Evolutionary conservation across 2,329 filamentous ascomycete genomes (phyloP), one percentile per base, ranked within the genome.

Genomic region (Septoria linicola): DNA sequence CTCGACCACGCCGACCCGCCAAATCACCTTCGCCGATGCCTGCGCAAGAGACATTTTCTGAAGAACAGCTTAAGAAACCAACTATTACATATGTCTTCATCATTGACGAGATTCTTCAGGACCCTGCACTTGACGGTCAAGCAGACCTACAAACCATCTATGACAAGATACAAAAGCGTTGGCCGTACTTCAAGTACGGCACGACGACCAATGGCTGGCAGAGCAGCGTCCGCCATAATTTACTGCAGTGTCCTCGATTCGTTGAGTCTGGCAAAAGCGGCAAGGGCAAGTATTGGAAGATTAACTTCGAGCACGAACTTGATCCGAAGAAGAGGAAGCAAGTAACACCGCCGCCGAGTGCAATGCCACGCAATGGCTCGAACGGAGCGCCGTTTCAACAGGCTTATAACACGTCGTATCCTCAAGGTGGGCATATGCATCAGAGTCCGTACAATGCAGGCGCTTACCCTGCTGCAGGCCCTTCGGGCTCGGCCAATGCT

Each of bases 31-130:
- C 81, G 6, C 82, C 82, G 1, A 78, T 82, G 58, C 83, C 82
- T 68, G 77, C 80, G 10, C 75, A 80, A 35, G 79, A 79, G 44
- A 85, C 86, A 61, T 77, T 85, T 66, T 88, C 85, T 1, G 82
- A 85, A 30, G 87, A 90, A 63, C 84, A 90, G 69, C 74, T 90
- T 43, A 81, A 83, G 51, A 87, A 88, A 68, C 82, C 82, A 2
- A 76, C 75, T 3, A 76, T 79, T 54, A 84, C 83, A 27, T 85
- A 85, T 61, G 80, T 83, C 7, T 76, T 82, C 20, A 74, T 85
- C 35, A 82, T 85, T 46, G 81, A 83, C 59, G 81, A 84, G 63
- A 78, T 79, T 11, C 75, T 85, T 23, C 76, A 79, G 1, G 77
- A 80, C 31, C 44, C 44, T 16, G 44, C 36, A n/a, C 77, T 80